Base-by-base conservation (phyloP, 2,329 filamentous ascomycete species). In the Epicoccum sorghinum region DNA sequence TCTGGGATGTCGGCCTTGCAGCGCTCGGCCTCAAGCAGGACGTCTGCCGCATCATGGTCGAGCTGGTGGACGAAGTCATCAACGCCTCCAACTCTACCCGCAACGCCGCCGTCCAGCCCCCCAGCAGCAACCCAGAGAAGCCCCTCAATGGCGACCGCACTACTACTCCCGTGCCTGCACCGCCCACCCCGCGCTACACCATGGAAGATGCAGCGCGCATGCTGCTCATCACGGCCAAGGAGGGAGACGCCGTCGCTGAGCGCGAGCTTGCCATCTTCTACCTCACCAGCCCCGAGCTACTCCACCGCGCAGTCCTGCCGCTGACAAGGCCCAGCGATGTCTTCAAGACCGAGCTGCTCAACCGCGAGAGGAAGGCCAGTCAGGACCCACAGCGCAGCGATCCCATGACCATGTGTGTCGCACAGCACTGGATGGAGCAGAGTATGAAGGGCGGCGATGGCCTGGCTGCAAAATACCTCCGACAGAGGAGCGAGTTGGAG, bases 351-450 rank as follows among this genome's bases (percentile, higher is more conserved):
- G 86, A 91, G 51, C 86, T 95, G 64, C 91, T 96, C 82, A 90
- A 89, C 54, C 73, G 76, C 51, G 78, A 84, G 70, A 78, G 80
- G 58, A 80, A 80, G 59, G 83, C 71, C 4, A 63, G 83, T 36
- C 79, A 83, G 47, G 85, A 89, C 65, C 80, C 82, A 13, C 75
- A 80, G 48, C 82, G 91, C 62, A 92, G 88, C 55, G 91, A 97
- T 72, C 90, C 91, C 2, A 89, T 89, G 48, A 86, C 92, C 37
- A 95, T 98, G 90, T 97, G 93, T 67, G 86, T 96, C 52, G 93
- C 93, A 8, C 87, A 96, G 75, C 93, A 98, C 79, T 98, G 93
- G 93, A 97, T 98, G 92, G 91, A 93, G 77, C 82, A 90, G 61
- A 92, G 90, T 33, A 89, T 91, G 65, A 83, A 84, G 49, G 92